A percentile compares a stretch with the other conserved stretches of the same genome.
Conservation (phyloP, 805 yeast species). For the Yamadazyma endophytica region DNA sequence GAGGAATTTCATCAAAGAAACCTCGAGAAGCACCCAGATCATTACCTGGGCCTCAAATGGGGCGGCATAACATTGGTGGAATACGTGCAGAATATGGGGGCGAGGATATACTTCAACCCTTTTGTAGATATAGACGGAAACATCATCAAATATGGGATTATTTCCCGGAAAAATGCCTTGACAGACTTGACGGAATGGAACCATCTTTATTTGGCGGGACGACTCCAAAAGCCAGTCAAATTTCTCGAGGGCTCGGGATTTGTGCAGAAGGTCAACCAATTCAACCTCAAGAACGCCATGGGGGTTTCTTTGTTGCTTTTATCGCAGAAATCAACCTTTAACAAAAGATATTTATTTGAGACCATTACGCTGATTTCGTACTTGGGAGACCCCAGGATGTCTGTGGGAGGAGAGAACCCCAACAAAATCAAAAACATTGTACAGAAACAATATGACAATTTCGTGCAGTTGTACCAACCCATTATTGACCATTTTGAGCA, state of each 20-base stretch:
- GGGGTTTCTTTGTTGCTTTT: conserved; percentile 61
- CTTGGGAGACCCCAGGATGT: conserved; percentile 85
- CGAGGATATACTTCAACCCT: conserved; percentile 90
- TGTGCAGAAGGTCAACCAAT: conserved; percentile 50
- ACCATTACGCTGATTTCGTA: conserved; percentile 80
- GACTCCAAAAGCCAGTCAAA: conserved; percentile 91
- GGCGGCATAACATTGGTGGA: conserved; percentile 49
- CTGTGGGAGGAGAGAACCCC: conserved; percentile 88
- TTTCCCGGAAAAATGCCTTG: conserved; percentile 55
- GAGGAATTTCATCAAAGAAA: conserved; percentile 75
- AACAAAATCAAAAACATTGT: conserved; percentile 85
- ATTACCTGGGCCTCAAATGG: conserved; percentile 66
- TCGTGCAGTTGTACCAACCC: conserved; percentile 73
- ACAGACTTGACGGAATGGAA: conserved; percentile 82
- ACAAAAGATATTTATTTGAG: conserved; percentile 65
- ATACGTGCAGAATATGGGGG: conserved; percentile 11
- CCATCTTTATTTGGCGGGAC: conserved; percentile 82
- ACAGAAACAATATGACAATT: conserved; percentile 62
- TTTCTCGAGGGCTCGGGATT: conserved; percentile 25
- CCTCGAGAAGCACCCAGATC: conserved; percentile 60
- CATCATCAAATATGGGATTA: conserved; percentile 81
- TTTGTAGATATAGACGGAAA: conserved; percentile 54
- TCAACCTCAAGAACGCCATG: conserved; percentile 74
- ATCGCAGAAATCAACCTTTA: conserved; percentile 35
- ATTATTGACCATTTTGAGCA: conserved; percentile 16